Evolutionary conservation across 2,329 filamentous ascomycete species (phyloP).

Genomic region (Mollisiaceae sp.): DNA sequence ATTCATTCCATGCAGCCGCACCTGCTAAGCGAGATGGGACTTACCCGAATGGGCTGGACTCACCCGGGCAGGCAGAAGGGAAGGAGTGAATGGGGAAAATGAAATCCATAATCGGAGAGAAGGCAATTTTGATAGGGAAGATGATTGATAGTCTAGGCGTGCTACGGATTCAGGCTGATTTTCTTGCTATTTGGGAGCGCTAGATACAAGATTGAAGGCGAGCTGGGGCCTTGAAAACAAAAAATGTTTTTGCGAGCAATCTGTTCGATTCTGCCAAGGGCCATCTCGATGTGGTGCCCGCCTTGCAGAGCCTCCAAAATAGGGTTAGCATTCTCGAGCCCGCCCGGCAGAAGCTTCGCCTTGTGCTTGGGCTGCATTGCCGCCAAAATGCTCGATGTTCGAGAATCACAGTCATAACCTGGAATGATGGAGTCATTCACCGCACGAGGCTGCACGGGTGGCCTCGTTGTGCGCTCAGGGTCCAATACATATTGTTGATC

Average conservation of each 20-base stretch:
- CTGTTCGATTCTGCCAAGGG: not conserved
- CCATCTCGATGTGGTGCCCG: no score
- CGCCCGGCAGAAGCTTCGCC: conserved; percentile 14
- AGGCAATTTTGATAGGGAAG: no score
- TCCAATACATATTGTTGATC: conserved; percentile 4
- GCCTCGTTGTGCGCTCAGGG: conserved; percentile 1
- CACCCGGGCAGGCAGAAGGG: not conserved
- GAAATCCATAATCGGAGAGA: not conserved
- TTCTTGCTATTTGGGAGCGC: not conserved
- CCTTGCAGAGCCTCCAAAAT: conserved; percentile 14
- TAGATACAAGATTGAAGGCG: not conserved
- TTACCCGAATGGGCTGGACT: not conserved
- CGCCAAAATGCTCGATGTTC: conserved; percentile 14
- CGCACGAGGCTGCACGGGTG: conserved; percentile 27
- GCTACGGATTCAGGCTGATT: not conserved
- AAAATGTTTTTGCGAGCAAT: not conserved
- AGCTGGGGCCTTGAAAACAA: not conserved
- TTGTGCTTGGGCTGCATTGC: conserved; percentile 8
- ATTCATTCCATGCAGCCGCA: conserved; percentile 33
- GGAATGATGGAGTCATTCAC: conserved; percentile 28
- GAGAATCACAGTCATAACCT: conserved; percentile 2
- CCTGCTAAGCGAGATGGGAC: conserved; percentile 25
- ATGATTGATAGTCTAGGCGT: not conserved
- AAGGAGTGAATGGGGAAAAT: not conserved
- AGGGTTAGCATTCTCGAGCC: not conserved